Conservation (phyloP, 768 basidiomycete species). For the Chiua virens region DNA sequence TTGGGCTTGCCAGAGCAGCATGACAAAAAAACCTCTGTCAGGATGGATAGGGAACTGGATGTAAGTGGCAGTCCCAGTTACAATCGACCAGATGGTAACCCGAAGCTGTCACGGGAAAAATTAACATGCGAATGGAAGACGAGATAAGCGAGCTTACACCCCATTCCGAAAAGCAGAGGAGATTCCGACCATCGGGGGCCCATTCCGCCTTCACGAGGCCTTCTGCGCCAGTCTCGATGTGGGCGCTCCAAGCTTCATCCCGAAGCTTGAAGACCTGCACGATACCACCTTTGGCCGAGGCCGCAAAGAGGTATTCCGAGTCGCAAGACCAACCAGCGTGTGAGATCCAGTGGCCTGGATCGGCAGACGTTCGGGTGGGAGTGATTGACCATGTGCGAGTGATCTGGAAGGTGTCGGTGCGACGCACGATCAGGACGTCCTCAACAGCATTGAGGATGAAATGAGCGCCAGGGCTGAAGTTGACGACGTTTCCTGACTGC, state of each 20-base stretch:
- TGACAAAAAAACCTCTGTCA: constrained; percentile 57
- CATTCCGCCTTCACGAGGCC: constrained; percentile 86
- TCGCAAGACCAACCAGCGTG: constrained; percentile 86
- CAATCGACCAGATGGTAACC: constrained; percentile 83
- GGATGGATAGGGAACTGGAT: constrained; percentile 86
- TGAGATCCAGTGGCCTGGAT: constrained; percentile 52
- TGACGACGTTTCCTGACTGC: constrained; percentile 66
- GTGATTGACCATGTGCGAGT: constrained; percentile 77
- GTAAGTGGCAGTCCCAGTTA: constrained; percentile 71
- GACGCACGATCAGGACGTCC: constrained; percentile 79
- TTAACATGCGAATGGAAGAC: constrained; percentile 1
- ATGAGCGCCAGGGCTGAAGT: constrained; percentile 85
- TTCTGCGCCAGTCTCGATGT: constrained; percentile 80
- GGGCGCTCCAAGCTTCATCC: constrained; percentile 76
- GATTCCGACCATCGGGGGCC: constrained; percentile 80
- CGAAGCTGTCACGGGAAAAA: constrained; percentile 55
- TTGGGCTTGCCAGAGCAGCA: not conserved
- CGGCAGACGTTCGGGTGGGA: constrained; percentile 39
- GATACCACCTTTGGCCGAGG: constrained; percentile 66
- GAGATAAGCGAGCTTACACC: constrained; percentile 60
- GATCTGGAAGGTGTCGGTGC: constrained; percentile 81
- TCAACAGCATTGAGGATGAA: constrained; percentile 81
- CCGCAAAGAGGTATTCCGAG: constrained; percentile 82
- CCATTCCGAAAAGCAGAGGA: constrained; percentile 92
- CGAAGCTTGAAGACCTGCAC: constrained; percentile 79